Conservation (phyloP, 768 basidiomycete species). For the Amanita exitialis region DNA sequence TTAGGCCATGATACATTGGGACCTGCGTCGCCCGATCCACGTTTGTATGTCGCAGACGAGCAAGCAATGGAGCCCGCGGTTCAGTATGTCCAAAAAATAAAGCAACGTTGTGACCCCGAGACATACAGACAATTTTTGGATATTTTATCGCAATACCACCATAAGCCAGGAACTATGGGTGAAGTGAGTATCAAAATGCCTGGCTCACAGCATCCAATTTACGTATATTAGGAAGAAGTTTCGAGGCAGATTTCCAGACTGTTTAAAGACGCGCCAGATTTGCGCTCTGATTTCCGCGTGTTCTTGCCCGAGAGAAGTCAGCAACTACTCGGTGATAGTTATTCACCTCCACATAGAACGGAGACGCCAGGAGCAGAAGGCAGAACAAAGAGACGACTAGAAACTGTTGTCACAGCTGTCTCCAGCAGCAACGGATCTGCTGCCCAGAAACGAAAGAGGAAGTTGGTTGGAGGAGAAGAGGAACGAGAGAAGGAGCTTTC, state of each 20-base stretch:
- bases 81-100: conserved; percentile 95
- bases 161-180: conserved; percentile 48
- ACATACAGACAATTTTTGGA: conserved; percentile 76
- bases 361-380: conserved; percentile 23
- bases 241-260: conserved; percentile 56
- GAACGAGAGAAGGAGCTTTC: conserved; percentile 27
- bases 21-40: conserved; percentile 23
- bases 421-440: conserved; percentile 20
- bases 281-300: conserved; percentile 62
- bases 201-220: conserved; percentile 9
- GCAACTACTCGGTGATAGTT: conserved; percentile 36
- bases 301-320: conserved; percentile 63
- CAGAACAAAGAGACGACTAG: conserved; percentile 37
- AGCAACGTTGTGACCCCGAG: conserved; percentile 85
- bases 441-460: conserved; percentile 66
- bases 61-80: conserved; percentile 70
- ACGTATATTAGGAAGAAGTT: conserved; percentile 44
- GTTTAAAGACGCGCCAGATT: conserved; percentile 69
- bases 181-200: conserved; percentile 29
- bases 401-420: conserved; percentile 22
- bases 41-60: conserved; percentile 23
- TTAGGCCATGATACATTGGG: conserved; percentile 3
- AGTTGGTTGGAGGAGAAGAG: conserved; percentile 38
- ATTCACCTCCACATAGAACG: conserved; percentile 20
- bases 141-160: conserved; percentile 57